Conservation (phyloP, 2,329 filamentous ascomycete genomes). For the Calonectria ilicicola region DNA sequence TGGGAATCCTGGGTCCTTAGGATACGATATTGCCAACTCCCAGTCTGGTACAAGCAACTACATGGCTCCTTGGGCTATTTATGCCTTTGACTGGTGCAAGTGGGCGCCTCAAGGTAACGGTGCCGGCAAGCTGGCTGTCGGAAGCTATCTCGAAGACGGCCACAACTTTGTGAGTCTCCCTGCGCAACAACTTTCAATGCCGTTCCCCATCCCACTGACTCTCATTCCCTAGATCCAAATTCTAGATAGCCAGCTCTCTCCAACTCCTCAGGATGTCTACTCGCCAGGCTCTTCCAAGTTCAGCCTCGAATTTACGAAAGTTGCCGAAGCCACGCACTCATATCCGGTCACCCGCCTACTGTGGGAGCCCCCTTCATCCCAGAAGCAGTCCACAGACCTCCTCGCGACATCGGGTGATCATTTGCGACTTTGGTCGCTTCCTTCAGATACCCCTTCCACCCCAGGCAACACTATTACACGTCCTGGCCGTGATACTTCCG, state of each 20-base stretch:
- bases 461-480: slow-evolving; percentile 77
- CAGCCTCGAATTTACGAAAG: slow-evolving; percentile 89
- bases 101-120: slow-evolving; percentile 86
- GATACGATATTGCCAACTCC: slow-evolving; percentile 75
- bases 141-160: slow-evolving; percentile 96
- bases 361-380: slow-evolving; percentile 95
- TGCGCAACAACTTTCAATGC: slow-evolving; percentile 4
- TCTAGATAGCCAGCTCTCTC: slow-evolving; percentile 84
- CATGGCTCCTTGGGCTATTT: slow-evolving; percentile 92
- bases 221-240: slow-evolving; percentile 85
- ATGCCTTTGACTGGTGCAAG: slow-evolving; percentile 99
- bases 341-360: slow-evolving; percentile 96
- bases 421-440: slow-evolving; percentile 92
- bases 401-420: slow-evolving; percentile 96
- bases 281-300: slow-evolving; percentile 78
- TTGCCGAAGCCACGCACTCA: slow-evolving; percentile 96
- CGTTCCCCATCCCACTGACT: slow-evolving; percentile 10
- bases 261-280: slow-evolving; percentile 76
- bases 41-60: slow-evolving; percentile 88
- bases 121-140: slow-evolving; percentile 92
- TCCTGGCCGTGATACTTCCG: slow-evolving; percentile 65
- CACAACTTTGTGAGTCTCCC: slow-evolving; percentile 84
- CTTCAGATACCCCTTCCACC: slow-evolving; percentile 70
- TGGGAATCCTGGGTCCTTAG: slow-evolving; percentile 69
- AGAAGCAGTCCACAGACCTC: slow-evolving; percentile 95